A percentile compares a stretch with the other conserved stretches of the same genome.
These are phyloP conservation scores for Rhodocollybia butyracea DNA, from an alignment of 768 basidiomycete species.

Conservation along the genomic window DNA sequence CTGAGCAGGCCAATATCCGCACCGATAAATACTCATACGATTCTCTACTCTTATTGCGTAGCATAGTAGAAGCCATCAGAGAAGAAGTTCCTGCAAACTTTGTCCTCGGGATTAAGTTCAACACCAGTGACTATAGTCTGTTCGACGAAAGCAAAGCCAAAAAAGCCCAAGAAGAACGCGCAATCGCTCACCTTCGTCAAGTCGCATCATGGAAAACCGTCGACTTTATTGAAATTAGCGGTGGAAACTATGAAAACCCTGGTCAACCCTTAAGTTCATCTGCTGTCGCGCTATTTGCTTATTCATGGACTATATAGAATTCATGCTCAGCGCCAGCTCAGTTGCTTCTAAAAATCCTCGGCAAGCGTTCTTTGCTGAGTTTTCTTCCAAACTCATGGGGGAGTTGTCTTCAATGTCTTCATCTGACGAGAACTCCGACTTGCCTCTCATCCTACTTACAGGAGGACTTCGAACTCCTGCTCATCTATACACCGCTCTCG, in stretches of 20 bases:
- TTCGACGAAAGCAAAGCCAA: constrained; percentile 23
- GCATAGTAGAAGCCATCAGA: constrained; percentile 57
- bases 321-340: constrained; percentile 26
- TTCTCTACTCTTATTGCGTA: constrained; percentile 54
- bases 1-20: constrained; percentile 41
- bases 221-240: constrained; percentile 87
- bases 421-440: constrained; percentile 18
- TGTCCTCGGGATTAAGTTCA: constrained; percentile 76
- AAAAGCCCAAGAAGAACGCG: constrained; percentile 35
- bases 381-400: constrained; percentile 54
- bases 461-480: constrained; percentile 70
- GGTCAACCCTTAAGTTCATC: constrained; percentile 35
- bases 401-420: constrained; percentile 34
- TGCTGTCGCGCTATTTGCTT: background rate
- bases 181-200: constrained; percentile 55
- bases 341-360: constrained; percentile 34
- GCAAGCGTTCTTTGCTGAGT: constrained; percentile 71
- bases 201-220: constrained; percentile 64
- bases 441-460: constrained; percentile 75
- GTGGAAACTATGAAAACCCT: constrained; percentile 81
- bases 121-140: constrained; percentile 64
- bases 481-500: constrained; percentile 51
- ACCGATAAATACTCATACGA: constrained; percentile 54
- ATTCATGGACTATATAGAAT: constrained; percentile 32
- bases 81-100: constrained; percentile 52